Percentiles rank a stretch among this genome's conserved stretches.
Conservation (phyloP, 306 rosid genomes). For the Castanea sativa region DNA sequence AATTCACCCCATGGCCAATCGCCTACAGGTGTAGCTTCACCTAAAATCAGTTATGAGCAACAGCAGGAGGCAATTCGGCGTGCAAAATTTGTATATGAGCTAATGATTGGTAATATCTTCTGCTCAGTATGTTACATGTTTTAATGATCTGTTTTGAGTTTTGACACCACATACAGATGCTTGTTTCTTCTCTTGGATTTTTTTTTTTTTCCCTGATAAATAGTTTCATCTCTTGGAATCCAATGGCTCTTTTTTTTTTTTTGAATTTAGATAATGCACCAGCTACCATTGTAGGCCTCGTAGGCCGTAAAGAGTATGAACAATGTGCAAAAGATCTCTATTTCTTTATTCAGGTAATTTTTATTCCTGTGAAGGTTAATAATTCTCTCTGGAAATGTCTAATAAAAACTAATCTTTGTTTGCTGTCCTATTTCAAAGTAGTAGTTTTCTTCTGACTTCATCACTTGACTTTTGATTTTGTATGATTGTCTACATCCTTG, state of each 20-base stretch:
- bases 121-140: slow-evolving; percentile 3
- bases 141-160: slow-evolving; percentile 4
- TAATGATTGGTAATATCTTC: slow-evolving; percentile 70
- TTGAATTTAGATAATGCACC: slow-evolving; percentile 74
- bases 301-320: slow-evolving; percentile 89
- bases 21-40: slow-evolving; percentile 43
- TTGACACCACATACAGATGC: neutral
- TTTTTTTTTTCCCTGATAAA: neutral
- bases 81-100: slow-evolving; percentile 84
- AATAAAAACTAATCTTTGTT: slow-evolving; percentile 12
- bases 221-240: neutral
- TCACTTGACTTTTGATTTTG: neutral
- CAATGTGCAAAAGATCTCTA: slow-evolving; percentile 93
- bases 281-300: slow-evolving; percentile 80
- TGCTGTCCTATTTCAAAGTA: neutral
- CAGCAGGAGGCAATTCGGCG: slow-evolving; percentile 71
- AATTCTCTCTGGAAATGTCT: slow-evolving; percentile 2
- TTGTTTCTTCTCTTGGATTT: neutral
- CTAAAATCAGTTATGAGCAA: slow-evolving; percentile 52
- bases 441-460: neutral
- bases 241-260: neutral
- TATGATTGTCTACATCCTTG: neutral
- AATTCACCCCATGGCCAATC: slow-evolving; percentile 42
- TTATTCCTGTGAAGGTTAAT: neutral
- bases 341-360: slow-evolving; percentile 86